phyloP scores from a whole-genome alignment of 2,329 filamentous ascomycete species.

The Xylariaceae sp. region DNA sequence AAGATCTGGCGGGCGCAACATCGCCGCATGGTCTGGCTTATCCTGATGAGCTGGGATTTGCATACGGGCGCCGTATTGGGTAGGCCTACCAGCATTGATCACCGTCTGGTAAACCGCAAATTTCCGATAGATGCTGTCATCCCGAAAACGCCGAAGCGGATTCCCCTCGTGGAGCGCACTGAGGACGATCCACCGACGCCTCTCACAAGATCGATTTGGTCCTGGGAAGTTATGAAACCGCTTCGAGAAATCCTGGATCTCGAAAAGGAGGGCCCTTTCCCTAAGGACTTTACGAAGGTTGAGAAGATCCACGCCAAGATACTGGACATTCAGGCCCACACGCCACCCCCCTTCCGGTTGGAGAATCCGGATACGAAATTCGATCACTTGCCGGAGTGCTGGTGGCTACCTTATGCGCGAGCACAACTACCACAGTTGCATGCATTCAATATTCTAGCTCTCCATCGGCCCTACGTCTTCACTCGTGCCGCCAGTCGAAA shows the following conservation, averaged over 20 bases:
- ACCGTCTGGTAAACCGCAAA: conserved; percentile 41
- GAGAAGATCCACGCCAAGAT: conserved; percentile 50
- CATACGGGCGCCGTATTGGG: conserved; percentile 50
- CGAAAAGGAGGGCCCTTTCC: conserved; percentile 51
- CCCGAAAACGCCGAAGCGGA: conserved; percentile 43
- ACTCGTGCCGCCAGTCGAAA: conserved; percentile 49
- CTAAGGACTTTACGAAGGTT: conserved; percentile 49
- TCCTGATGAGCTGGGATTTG: conserved; percentile 50
- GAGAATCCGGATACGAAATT: conserved; percentile 53
- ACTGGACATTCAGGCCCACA: conserved; percentile 42
- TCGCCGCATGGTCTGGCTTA: conserved; percentile 52
- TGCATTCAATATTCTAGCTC: conserved; percentile 52
- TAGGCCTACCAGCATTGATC: conserved; percentile 52
- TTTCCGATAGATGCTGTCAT: conserved; percentile 50
- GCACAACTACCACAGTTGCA: conserved; percentile 44
- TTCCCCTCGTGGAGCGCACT: conserved; percentile 43
- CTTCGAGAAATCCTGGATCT: conserved; percentile 51
- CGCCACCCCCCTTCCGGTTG: conserved; percentile 49
- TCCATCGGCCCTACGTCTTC: conserved; percentile 60
- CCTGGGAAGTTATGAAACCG: conserved; percentile 42
- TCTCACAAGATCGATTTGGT: conserved; percentile 49
- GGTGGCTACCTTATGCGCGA: conserved; percentile 47
- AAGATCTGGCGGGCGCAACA: conserved; percentile 56
- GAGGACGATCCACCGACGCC: conserved; percentile 52
- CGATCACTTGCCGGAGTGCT: conserved; percentile 48